Evolutionary conservation across 192 early-diverging fungal species (phyloP).

Genomic region (Backusella luteola): DNA sequence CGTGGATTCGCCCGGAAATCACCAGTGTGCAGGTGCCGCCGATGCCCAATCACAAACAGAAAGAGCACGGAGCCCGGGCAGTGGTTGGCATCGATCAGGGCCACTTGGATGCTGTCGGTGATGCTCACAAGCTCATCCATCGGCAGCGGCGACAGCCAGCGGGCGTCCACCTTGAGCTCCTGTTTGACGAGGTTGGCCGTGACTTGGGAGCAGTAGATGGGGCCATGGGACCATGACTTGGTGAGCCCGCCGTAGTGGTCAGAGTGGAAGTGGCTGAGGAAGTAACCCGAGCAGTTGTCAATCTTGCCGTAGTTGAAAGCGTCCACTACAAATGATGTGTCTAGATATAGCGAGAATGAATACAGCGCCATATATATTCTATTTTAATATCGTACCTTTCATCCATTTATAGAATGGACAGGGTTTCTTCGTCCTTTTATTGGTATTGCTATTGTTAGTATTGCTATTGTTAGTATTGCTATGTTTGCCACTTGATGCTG

Average conservation of each 20-base stretch:
- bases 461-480: neutral
- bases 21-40: conserved; percentile 79
- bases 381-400: neutral
- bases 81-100: conserved; percentile 87
- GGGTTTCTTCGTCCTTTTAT: neutral
- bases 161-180: conserved; percentile 60
- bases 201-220: conserved; percentile 85
- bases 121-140: conserved; percentile 52
- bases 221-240: conserved; percentile 60
- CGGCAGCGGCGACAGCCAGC: conserved; percentile 62
- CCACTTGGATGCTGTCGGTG: conserved; percentile 60
- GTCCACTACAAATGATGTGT: conserved; percentile 84
- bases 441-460: neutral
- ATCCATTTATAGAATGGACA: conserved; percentile 16
- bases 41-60: conserved; percentile 49
- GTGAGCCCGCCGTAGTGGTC: conserved; percentile 91
- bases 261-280: conserved; percentile 90
- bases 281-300: conserved; percentile 73
- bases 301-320: conserved; percentile 86
- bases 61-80: conserved; percentile 73
- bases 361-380: too few species aligned
- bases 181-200: conserved; percentile 77
- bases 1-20: conserved; percentile 77
- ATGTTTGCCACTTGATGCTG: neutral
- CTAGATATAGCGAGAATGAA: neutral